Base-by-base conservation (phyloP, 2,329 filamentous ascomycete genomes). In the Aureobasidium leucospermi region DNA sequence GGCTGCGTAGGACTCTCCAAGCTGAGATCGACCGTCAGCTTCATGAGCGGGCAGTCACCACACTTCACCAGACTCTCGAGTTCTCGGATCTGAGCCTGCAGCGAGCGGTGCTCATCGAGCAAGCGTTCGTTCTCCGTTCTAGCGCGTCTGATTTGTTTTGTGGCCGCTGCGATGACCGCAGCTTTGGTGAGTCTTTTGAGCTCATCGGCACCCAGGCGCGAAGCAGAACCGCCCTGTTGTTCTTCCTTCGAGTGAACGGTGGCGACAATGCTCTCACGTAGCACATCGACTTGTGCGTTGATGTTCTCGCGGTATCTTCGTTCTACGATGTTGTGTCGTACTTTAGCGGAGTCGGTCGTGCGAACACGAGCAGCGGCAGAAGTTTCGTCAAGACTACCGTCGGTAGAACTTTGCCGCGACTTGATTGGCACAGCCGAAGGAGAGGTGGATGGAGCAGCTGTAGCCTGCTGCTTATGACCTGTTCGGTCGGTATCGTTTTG, bases 291-390 rank as follows among this genome's bases (percentile, higher is more conserved):
- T 60, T 76, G 75, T 1, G 74, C 74, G 66, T 77, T 77, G 51
- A 78, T 70, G 4, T 74, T 76, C 55, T 77, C 74, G 56, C 75
- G 75, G 64, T 78, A 78, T 59, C 76, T 74, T 48, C 74, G 73
- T 63, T 78, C 75, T 57, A 78, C 75, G 62, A 77, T 73, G 56
- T 76, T 77, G 67, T 78, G 75, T 1, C 59, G 52, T 29, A 51
- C 59, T 31, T 56, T 57, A 23, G 58, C 58, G 16, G 58, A 59
- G 32, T 59, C 58, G 46, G 48, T 59, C 31, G 58, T 46, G 29
- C 58, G 58, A 13, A 38, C 29, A 8, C 48, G 58, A 43, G 48
- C 19, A n/a, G 31, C 32, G 11, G 47, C 39, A 23, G 15, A n/a
- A 16, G 39, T 15, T 3, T 53, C 58, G 10, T 53, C 48, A 19